A percentile compares a stretch with the other conserved stretches of the same genome.
Evolutionary conservation across 2,329 filamentous ascomycete species (phyloP).

Genomic region (Aspergillus proliferans): DNA sequence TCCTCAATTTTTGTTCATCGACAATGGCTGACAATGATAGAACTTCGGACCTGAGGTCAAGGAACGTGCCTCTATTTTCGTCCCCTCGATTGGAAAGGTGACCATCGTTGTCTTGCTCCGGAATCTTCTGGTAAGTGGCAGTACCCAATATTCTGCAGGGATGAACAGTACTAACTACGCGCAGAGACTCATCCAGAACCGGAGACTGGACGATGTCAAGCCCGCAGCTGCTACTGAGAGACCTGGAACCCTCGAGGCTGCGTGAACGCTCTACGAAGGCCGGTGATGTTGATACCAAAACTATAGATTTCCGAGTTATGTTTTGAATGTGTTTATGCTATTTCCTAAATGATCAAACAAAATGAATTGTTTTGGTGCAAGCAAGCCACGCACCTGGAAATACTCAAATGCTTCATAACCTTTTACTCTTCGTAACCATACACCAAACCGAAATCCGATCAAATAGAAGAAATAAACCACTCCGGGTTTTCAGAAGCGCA

Average conservation of each 20-base stretch:
- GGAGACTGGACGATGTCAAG: constrained; percentile 32
- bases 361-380: too few species aligned
- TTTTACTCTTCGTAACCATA: background rate
- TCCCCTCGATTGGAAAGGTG: constrained; percentile 94
- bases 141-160: background rate
- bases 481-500: background rate
- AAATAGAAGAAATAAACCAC: background rate
- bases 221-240: constrained; percentile 37
- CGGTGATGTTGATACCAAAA: constrained; percentile 6
- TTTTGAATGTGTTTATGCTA: background rate
- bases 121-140: constrained; percentile 69
- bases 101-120: constrained; percentile 87
- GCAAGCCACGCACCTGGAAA: too few species aligned
- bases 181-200: constrained; percentile 41
- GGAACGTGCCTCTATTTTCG: constrained; percentile 93
- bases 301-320: constrained; percentile 9
- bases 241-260: constrained; percentile 35
- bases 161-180: background rate
- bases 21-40: constrained; percentile 9
- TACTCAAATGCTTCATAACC: background rate
- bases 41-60: constrained; percentile 90
- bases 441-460: background rate
- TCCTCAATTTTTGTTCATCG: background rate
- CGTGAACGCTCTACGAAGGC: constrained; percentile 5
- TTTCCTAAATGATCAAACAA: background rate